Evolutionary conservation across 2,329 filamentous ascomycete genomes (phyloP).

Genomic region (Arthrobotrys megalospora): DNA sequence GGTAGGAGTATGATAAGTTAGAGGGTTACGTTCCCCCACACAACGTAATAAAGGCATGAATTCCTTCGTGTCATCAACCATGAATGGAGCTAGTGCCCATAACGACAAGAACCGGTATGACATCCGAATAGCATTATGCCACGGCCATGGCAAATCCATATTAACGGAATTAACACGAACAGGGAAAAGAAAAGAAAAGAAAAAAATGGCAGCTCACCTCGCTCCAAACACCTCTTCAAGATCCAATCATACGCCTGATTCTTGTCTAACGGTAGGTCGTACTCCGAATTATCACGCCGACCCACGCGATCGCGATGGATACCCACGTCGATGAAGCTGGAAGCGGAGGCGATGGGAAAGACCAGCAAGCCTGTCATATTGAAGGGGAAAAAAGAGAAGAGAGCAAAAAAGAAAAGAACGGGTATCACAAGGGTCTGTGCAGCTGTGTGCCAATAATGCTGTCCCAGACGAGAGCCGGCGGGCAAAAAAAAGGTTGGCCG

Average conservation of each 20-base stretch:
- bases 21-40: conserved; percentile 22
- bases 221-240: conserved; percentile 52
- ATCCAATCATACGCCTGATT: conserved; percentile 55
- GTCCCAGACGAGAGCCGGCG: conserved; percentile 25
- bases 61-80: conserved; percentile 32
- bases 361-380: conserved; percentile 50
- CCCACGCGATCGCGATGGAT: conserved; percentile 37
- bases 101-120: conserved; percentile 33
- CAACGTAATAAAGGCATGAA: conserved; percentile 22
- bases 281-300: conserved; percentile 38
- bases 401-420: conserved; percentile 34
- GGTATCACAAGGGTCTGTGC: conserved; percentile 37
- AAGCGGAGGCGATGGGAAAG: conserved; percentile 34
- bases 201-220: conserved; percentile 28
- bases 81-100: conserved; percentile 23
- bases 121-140: conserved; percentile 23
- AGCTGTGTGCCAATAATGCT: conserved; percentile 36
- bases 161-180: conserved; percentile 6
- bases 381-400: conserved; percentile 13
- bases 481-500: conserved; percentile 12
- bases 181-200: not conserved
- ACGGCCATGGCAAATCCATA: conserved; percentile 22
- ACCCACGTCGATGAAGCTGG: conserved; percentile 35
- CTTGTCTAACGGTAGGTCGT: conserved; percentile 50
- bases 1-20: not conserved